Base-by-base conservation (phyloP, 2,329 filamentous ascomycete species). In the Arthrinium phaeospermum region DNA sequence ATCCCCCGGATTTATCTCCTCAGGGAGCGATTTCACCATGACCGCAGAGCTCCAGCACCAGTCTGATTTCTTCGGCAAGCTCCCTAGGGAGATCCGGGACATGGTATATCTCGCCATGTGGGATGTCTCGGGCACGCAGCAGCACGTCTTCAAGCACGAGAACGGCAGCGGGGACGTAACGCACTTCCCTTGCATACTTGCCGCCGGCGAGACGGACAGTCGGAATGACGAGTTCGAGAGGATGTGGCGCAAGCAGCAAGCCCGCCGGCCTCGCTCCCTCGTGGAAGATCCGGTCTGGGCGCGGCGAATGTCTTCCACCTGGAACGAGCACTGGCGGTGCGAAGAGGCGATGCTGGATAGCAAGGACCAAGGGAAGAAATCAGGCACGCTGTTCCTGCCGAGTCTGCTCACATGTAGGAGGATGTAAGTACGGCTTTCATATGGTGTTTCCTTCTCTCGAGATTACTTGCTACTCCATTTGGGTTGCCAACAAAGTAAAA, bases 311-410 rank as follows among this genome's bases (percentile, higher is more conserved):
- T 72, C 73, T 2, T 78, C 76, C 1, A 51, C 76, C 2, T 75
- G 74, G 76, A 61, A 76, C 22, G 73, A 78, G 53, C 76, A 78
- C 61, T 77, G 76, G 77, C 68, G 45, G n/a, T 77, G 77, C 70
- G 74, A 77, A 49, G 75, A 78, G 67, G 73, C 71, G 30, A 76
- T 76, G 76, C 27, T 73, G 57, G 51, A 51, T 14, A 27, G 30
- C 22, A 14, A 27, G 16, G 44, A 19, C 4, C 3, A 37, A 27
- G 72, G 68, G 13, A 7, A 14, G 46, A 64, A 16, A 8, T 41
- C 30, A 41, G 34, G 41, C 24, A 73, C 69, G 13, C n/a, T 67
- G 34, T 77, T 78, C 69, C 47, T 77, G 30, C 72, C 75, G 27
- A 71, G 73, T 6, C 70, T 78, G 13, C 67, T 75, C 8, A 37